Conservation (phyloP, 306 rosid genomes). For the Castanea mollissima region DNA sequence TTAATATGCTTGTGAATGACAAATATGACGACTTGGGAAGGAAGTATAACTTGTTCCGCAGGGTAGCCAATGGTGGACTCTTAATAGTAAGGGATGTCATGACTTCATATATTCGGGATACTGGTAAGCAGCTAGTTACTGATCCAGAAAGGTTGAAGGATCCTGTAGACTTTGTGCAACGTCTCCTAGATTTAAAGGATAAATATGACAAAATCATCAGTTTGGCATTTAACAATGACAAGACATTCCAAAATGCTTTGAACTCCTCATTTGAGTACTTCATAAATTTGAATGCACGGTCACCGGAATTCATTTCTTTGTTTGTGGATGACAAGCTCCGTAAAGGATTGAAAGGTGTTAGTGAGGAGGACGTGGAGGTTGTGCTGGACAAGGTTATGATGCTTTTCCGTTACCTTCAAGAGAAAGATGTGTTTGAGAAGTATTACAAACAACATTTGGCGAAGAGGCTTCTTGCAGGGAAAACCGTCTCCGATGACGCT, state of each 20-base stretch:
- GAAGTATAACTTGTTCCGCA: conserved; percentile 46
- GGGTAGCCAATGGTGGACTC: conserved; percentile 51
- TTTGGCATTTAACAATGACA: conserved; percentile 44
- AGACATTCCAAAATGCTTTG: conserved; percentile 56
- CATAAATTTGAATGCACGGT: conserved; percentile 58
- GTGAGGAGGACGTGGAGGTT: conserved; percentile 60
- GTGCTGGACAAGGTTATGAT: conserved; percentile 59
- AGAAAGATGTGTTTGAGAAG: conserved; percentile 58
- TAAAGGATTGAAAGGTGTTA: conserved; percentile 49
- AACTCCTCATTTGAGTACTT: conserved; percentile 57
- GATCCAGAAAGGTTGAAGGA: conserved; percentile 55
- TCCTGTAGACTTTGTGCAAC: conserved; percentile 58
- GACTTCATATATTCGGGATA: conserved; percentile 43
- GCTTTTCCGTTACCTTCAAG: conserved; percentile 61
- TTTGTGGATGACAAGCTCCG: conserved; percentile 63
- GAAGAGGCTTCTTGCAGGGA: conserved; percentile 52
- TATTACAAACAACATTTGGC: conserved; percentile 61
- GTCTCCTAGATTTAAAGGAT: conserved; percentile 51
- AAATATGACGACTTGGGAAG: conserved; percentile 53
- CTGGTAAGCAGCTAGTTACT: conserved; percentile 47
- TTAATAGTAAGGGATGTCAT: conserved; percentile 45
- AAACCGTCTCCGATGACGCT: conserved; percentile 51
- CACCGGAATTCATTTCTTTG: conserved; percentile 55
- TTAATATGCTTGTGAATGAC: conserved; percentile 48
- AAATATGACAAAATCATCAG: conserved; percentile 46